Evolutionary conservation across 805 yeast species (phyloP), one percentile per base, ranked within the genome.

Genomic region (Wickerhamomyces hampshirensis): DNA sequence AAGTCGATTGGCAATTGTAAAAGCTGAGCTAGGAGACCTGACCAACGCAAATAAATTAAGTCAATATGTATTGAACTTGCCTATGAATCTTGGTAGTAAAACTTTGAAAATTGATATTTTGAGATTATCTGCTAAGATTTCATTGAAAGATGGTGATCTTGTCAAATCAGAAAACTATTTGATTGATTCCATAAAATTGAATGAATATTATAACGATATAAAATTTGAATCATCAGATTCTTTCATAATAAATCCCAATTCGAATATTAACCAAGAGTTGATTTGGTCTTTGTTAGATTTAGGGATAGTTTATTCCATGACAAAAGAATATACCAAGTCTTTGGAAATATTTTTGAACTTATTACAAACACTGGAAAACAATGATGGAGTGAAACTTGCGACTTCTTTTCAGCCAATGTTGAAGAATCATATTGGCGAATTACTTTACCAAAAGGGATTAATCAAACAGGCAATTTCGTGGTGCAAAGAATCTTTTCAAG

Each of bases 401-500:
- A 15, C 31, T 5, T 18, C 32, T 4, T 16, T n/a, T 21, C 23
- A 32, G 5, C 69, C 74, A 6, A 41, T 68, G 30, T 35, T 69
- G 24, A 65, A 65, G 44, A 54, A 63, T 26, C 66, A 68, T 42
- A 49, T 68, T 6, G 63, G 72, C 29, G 74, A 70, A 43, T 44
- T 70, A 5, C 40, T 69, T 3, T 69, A 69, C 63, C 48, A 48
- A 23, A 56, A 60, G 23, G 58, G 59, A 1, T 35, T 59, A 3
- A 44, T 55, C 4, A 28, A 45, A 5, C 55, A 60, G 30, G 66
- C 73, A 0, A 52, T 68, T n/a, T 62, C 62, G 38, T 59, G 67
- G 56, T 67, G 63, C 8, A 60, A 63, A 37, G 64, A 65, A 23
- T 55, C 66, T 3, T 64, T 65, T 12, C 51, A 57, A 18, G 56